Evolutionary conservation across 148 eudicot genomes (phyloP), one percentile per base, ranked within the genome.

Genomic region (Polygonum maritimum): DNA sequence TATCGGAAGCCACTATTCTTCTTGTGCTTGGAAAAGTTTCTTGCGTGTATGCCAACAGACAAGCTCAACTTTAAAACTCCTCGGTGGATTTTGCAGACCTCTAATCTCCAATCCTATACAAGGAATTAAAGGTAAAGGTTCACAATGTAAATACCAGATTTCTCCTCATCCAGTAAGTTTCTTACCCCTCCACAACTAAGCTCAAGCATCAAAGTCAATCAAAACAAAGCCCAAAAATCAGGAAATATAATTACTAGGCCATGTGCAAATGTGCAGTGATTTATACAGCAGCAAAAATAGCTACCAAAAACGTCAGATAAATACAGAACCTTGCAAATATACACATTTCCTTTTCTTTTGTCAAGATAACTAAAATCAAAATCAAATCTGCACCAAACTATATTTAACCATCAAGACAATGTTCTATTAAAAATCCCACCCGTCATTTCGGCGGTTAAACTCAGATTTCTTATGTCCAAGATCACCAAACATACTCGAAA

Each of bases 381-480:
- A 67, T 36, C 44, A 35, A 67, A 67, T 16, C 16, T 5, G 41
- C 71, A 67, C 19, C 71, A 67, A 36, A 38, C 38, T 9, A 60
- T 0, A 21, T 1, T 19, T 67, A 67, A 26, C 41, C 41, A 13
- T 45, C 73, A 14, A 3, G 12, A n/a, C 2, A 1, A 31, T 33
- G 21, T 21, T 39, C 39, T 39, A 62, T 90, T 92, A 95, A 84
- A 86, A 80, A 92, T 95, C 97, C 99, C 99, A 95, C 38, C 96
- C 94, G 76, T 95, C 99, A 47, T 54, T 85, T 79, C 99, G 84
- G 39, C 79, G 58, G 35, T 85, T 77, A 77, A 95, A 95, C 48
- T 82, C 89, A 11, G 88, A 80, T 80, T 89, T 95, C 52, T 90
- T 74, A 54, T 79, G 55, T 1, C 77, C 65, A 78, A 95, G 77